Percentiles rank a stretch among this genome's conserved stretches.
Conservation (phyloP, 2,329 filamentous ascomycete species). For the Podosphaera xanthii region DNA sequence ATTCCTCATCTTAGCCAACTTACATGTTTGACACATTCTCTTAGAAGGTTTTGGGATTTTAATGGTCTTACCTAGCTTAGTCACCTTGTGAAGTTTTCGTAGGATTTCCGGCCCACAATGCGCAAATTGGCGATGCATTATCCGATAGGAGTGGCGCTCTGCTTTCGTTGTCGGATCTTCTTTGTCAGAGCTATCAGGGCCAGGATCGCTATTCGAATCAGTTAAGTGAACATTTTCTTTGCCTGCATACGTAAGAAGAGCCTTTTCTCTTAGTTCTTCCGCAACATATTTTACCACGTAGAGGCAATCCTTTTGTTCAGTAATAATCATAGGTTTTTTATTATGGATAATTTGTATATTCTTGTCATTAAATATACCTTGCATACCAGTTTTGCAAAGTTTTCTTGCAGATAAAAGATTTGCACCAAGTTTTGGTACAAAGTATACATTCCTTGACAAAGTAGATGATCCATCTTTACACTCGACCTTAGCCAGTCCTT, state of each 20-base stretch:
- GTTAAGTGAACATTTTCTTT: neutral
- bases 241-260: neutral
- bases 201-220: neutral
- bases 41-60: too few species aligned
- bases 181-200: neutral
- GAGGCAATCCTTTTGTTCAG: neutral
- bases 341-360: neutral
- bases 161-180: neutral
- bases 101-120: neutral
- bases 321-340: neutral
- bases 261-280: neutral
- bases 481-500: neutral
- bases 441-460: too few species aligned
- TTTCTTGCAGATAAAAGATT: neutral
- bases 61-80: too few species aligned
- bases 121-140: neutral
- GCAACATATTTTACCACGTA: neutral
- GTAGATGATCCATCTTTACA: neutral
- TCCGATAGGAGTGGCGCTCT: neutral
- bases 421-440: too few species aligned
- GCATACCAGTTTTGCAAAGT: neutral
- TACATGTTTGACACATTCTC: neutral
- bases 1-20: neutral
- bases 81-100: too few species aligned
- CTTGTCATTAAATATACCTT: neutral